Conservation (phyloP, 768 basidiomycete genomes). For the Rubroboletus pulcherrimus region DNA sequence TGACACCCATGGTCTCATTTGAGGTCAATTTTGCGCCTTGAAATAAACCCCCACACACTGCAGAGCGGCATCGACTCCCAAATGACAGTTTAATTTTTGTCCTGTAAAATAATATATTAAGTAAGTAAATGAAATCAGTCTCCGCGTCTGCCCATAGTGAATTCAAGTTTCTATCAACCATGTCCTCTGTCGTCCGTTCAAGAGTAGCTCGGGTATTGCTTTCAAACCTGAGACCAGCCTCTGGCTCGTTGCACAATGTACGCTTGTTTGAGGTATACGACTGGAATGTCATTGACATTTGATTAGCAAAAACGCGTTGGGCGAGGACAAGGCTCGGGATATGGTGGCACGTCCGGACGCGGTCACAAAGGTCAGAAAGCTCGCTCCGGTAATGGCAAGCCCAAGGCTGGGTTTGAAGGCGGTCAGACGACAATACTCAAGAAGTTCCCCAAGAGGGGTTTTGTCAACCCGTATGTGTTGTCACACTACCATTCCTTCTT, state of each 20-base stretch:
- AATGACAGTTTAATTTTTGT: not conserved
- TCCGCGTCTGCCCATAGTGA: not conserved
- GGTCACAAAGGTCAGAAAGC: conserved; percentile 97
- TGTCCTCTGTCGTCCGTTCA: conserved; percentile 37
- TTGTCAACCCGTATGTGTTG: conserved; percentile 78
- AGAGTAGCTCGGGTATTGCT: conserved; percentile 46
- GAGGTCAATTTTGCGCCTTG: not conserved
- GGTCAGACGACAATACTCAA: conserved; percentile 94
- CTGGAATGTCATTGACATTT: conserved; percentile 6
- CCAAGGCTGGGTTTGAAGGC: conserved; percentile 84
- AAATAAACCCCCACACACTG: no score
- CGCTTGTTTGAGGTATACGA: conserved; percentile 8
- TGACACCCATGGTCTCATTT: not conserved
- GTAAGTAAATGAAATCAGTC: not conserved
- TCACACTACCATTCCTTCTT: not conserved
- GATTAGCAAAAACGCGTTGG: conserved; percentile 90
- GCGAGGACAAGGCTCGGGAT: conserved; percentile 86
- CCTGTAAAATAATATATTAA: not conserved
- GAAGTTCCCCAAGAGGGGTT: conserved; percentile 90
- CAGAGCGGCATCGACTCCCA: not conserved
- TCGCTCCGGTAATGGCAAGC: conserved; percentile 82
- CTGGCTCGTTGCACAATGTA: conserved; percentile 66
- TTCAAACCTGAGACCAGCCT: conserved; percentile 71
- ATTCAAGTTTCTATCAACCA: conserved; percentile 7
- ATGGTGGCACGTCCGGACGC: conserved; percentile 88